Evolutionary conservation across 1,284 basidiomycete genomes (phyloP), one percentile per base, ranked within the genome.

Genomic region (Rhodotorula sp.): DNA sequence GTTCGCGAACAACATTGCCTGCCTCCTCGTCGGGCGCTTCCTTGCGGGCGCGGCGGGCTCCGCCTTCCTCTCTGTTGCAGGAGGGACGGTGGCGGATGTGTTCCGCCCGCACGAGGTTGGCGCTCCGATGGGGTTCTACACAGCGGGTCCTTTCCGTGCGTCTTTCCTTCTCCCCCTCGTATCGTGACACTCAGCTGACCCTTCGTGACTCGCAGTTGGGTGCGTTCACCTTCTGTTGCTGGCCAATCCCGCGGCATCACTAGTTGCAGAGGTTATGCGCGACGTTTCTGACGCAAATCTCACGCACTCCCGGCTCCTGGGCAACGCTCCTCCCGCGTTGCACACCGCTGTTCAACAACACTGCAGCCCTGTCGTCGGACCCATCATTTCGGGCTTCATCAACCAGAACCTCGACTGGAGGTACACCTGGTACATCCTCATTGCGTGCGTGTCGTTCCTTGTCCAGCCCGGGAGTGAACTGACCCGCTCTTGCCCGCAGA

Each of bases 71-170:
- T 89, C 87, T 68, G 91, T 94, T 1, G 88, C 89, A 0, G 92
- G 92, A 0, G 91, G 91, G 5, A 89, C 87, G 61, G 86, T 93
- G 29, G 68, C 74, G 32, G 92, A 93, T 80, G 79, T 92, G 68
- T 93, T 91, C 77, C 80, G 82, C 0, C 87, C 90, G 73, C 78
- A 81, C 0, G 83, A 85, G 27, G 88, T 92, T 17, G 89, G 87
- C 61, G 88, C 84, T 87, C 91, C 91, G 0, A 91, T 93, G 90
- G 88, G 89, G 5, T 78, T 91, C 1, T 92, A 89, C 78, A 89
- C 89, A 27, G 60, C 66, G 1, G 64, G 61, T 3, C 66, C 70
- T 2, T 74, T 71, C 60, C 61, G 79, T 59, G 21, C 27, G 25
- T 27, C 5, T 17, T 37, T 22, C 55, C 27, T 29, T 32, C 34